Base-by-base conservation (phyloP, 2,329 filamentous ascomycete genomes). In the Chrysosporium keratinophilum region DNA sequence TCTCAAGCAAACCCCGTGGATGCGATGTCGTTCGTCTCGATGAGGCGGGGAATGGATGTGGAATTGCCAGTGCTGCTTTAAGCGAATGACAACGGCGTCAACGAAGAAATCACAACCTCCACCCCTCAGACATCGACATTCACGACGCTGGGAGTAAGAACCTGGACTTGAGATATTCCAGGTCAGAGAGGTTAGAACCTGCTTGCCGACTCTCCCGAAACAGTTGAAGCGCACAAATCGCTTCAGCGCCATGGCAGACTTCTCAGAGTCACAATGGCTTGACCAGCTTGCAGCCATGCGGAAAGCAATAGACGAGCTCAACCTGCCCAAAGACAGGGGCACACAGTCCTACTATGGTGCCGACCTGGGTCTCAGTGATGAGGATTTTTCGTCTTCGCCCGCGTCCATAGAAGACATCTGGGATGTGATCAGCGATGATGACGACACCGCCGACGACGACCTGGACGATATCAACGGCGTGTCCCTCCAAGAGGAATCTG, bases 251-350 rank as follows among this genome's bases (percentile, higher is more conserved):
- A 45, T 46, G 43, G 4, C 34, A 6, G 28, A 34, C 7, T 42
- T 40, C 1, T 35, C 73, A 12, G 76, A 83, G 65, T 74, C 76
- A 43, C 78, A 86, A 79, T 97, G 93, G 93, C 83, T 91, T 60
- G 79, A 82, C 56, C 88, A 96, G 67, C 81, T 95, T 62, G 79
- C 82, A 28, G 82, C 85, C 33, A 97, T 98, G 93, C 84, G 85
- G 64, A 79, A 85, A 57, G 88, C 90, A 42, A 81, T 97, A 55
- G 86, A 85, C 41, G 80, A 85, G 19, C 74, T 96, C 50, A 78
- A 81, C 54, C 67, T 83, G 45, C 75, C 77, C 20, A 74, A 77
- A 58, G 68, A 73, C 31, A 68, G 72, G 43, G 64, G 71, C 39
- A 72, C 73, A 45, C 66, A 72, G 46, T 57, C 58, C 42, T 81